These are phyloP conservation scores for Mycena pura DNA, from an alignment of 768 basidiomycete genomes.

Conservation along the genomic window DNA sequence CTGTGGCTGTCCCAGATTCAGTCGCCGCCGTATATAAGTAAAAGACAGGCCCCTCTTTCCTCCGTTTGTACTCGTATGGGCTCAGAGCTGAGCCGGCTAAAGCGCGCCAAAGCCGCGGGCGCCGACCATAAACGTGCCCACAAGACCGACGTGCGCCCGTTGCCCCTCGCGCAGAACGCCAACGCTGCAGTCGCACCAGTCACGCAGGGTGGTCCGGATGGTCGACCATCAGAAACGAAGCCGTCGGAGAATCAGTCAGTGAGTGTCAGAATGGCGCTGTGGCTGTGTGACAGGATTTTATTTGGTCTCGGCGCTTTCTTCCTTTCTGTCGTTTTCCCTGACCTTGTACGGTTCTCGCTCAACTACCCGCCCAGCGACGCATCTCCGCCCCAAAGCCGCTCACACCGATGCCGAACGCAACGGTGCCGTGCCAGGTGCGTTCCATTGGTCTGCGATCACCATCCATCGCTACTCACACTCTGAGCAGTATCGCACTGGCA, in stretches of 20 bases:
- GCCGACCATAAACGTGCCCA: background rate
- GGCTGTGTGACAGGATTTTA: slow-evolving; percentile 10
- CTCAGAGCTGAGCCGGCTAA: background rate
- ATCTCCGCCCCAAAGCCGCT: background rate
- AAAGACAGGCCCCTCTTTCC: too few relatives aligned
- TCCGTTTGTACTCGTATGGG: too few relatives aligned
- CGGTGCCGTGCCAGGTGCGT: slow-evolving; percentile 55
- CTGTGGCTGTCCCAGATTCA: too few relatives aligned
- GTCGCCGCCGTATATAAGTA: too few relatives aligned
- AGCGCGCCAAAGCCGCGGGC: background rate
- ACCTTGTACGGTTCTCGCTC: background rate
- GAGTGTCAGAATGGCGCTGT: background rate
- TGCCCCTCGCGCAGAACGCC: too few relatives aligned
- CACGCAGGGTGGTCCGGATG: background rate
- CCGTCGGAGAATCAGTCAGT: slow-evolving; percentile 2
- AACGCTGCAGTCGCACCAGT: background rate
- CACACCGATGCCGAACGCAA: slow-evolving; percentile 29
- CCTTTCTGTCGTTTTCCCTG: background rate
- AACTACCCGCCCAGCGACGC: background rate
- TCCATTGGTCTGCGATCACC: background rate
- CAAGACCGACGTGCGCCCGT: too few relatives aligned
- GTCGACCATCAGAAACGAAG: background rate
- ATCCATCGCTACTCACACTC: background rate
- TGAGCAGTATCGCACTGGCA: slow-evolving; percentile 82
- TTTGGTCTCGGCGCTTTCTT: slow-evolving; percentile 1